Conservation (phyloP, 768 basidiomycete genomes). For the Thelephora aurantiotincta region DNA sequence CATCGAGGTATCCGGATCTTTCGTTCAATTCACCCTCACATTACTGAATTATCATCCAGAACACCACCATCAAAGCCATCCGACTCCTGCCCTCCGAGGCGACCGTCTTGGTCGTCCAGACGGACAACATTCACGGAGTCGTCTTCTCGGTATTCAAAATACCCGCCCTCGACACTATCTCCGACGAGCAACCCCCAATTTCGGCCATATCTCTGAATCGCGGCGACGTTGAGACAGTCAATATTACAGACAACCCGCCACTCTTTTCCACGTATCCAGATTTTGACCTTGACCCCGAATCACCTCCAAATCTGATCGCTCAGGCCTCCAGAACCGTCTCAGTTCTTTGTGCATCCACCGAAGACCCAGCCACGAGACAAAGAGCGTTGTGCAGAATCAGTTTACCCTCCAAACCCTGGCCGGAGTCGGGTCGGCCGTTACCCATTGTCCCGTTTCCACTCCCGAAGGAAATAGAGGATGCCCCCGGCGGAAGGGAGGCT, state of each 20-base stretch:
- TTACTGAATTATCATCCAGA: not conserved
- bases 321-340: not conserved
- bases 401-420: not conserved
- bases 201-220: not conserved
- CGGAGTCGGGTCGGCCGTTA: not conserved
- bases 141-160: constrained; percentile 9
- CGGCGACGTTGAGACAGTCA: not conserved
- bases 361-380: not conserved
- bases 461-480: not conserved
- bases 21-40: not conserved
- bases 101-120: constrained; percentile 12
- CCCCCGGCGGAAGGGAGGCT: not conserved
- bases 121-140: constrained; percentile 3
- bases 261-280: not conserved
- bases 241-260: not conserved
- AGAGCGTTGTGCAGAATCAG: not conserved
- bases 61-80: constrained; percentile 7
- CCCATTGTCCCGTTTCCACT: not conserved
- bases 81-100: constrained; percentile 9
- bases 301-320: not conserved
- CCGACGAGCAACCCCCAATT: not conserved
- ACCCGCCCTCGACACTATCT: constrained; percentile 3
- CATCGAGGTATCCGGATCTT: not conserved
- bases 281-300: not conserved
- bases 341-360: not conserved